Conservation (phyloP, 2,329 filamentous ascomycete genomes). For the Ceratocystis destructans region DNA sequence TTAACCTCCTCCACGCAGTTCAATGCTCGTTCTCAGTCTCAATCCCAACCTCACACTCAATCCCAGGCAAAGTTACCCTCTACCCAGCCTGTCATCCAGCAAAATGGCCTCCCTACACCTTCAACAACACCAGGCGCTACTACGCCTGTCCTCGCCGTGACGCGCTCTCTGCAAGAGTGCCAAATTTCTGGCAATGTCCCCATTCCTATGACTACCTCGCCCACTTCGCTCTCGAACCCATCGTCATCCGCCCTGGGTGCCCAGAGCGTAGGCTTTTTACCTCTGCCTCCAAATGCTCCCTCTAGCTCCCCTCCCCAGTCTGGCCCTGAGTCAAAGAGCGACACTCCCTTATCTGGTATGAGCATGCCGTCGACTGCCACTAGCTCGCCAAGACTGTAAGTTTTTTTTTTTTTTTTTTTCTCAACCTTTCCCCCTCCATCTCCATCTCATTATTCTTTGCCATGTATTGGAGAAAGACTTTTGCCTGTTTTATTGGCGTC, state of each 20-base stretch:
- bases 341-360: conserved; percentile 42
- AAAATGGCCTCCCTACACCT: conserved; percentile 24
- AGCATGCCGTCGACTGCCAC: conserved; percentile 47
- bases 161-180: conserved; percentile 24
- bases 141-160: conserved; percentile 19
- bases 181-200: conserved; percentile 24
- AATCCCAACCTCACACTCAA: conserved; percentile 21
- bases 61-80: conserved; percentile 27
- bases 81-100: conserved; percentile 27
- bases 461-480: no score
- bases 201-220: conserved; percentile 23
- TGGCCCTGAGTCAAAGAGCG: conserved; percentile 22
- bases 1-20: background rate
- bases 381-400: conserved; percentile 45
- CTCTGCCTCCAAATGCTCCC: background rate
- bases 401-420: conserved; percentile 19
- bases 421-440: conserved; percentile 13
- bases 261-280: background rate
- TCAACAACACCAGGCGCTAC: conserved; percentile 22
- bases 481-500: no score
- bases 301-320: conserved; percentile 4
- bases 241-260: conserved; percentile 19
- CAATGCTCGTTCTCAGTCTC: conserved; percentile 17
- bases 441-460: background rate
- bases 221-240: conserved; percentile 29